Conservation (phyloP, 2,329 filamentous ascomycete species). For the Penicillium sp. region DNA sequence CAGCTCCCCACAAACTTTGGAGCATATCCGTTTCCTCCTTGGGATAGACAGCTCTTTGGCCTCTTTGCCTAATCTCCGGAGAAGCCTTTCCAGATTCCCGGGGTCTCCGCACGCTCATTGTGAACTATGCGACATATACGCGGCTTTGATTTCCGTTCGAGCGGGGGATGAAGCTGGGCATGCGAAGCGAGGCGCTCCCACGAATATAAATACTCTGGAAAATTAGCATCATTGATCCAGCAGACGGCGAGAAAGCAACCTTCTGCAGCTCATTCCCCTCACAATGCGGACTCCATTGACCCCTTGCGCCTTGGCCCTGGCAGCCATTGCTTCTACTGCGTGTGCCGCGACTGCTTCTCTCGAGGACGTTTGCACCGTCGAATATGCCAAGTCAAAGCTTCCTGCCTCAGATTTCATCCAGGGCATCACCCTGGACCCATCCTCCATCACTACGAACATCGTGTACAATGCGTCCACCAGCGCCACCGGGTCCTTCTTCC, state of each 20-base stretch:
- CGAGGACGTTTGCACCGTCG: conserved; percentile 42
- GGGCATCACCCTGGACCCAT: conserved; percentile 44
- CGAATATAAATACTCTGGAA: not conserved
- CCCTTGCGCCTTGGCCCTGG: not conserved
- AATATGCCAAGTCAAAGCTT: conserved; percentile 43
- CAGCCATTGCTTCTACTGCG: conserved; percentile 5
- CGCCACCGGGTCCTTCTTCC: conserved; percentile 9
- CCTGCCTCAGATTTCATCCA: conserved; percentile 43
- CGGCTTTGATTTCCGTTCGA: not conserved
- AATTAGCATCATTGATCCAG: not conserved
- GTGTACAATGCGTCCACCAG: conserved; percentile 12
- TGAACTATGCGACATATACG: not conserved
- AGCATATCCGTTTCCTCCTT: not conserved
- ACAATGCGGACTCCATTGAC: conserved; percentile 1
- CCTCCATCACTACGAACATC: conserved; percentile 36
- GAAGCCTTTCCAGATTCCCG: not conserved
- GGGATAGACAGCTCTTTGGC: not conserved
- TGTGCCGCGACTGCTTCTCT: conserved; percentile 27
- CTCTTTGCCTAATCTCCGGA: not conserved
- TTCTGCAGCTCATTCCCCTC: not conserved
- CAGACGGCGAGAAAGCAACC: not conserved
- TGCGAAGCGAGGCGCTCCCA: not conserved
- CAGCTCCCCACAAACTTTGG: not conserved
- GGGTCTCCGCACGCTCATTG: not conserved
- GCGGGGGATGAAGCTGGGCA: not conserved